Conservation (phyloP, 768 basidiomycete species). For the Termitomyces bulborhizus region DNA sequence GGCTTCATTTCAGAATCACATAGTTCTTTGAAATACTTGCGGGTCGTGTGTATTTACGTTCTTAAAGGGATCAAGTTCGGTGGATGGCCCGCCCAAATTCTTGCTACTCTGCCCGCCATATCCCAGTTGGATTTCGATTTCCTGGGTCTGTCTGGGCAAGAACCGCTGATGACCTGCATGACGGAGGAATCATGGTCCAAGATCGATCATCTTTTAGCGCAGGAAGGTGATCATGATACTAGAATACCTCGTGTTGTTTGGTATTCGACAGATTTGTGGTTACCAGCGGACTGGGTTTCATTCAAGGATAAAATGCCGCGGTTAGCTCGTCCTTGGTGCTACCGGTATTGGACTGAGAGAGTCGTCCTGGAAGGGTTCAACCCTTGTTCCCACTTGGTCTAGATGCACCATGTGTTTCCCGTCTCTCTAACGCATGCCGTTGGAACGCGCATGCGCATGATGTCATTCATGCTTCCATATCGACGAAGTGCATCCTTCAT, state of each 20-base stretch:
- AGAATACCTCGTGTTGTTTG: background rate
- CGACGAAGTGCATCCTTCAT: background rate
- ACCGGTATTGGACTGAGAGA: background rate
- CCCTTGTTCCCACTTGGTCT: background rate
- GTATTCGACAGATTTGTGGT: background rate
- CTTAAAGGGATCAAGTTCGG: background rate
- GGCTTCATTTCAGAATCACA: background rate
- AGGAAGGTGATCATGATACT: background rate
- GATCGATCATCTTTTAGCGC: background rate
- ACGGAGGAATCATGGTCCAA: background rate
- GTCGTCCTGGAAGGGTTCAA: background rate
- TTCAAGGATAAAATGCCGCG: background rate
- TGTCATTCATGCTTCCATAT: background rate
- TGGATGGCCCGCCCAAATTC: background rate
- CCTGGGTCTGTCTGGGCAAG: background rate
- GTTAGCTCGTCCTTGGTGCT: background rate
- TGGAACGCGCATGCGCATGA: background rate
- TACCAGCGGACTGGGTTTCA: background rate
- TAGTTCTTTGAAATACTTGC: background rate
- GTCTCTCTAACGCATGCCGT: background rate
- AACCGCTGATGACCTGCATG: background rate
- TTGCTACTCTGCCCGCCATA: background rate
- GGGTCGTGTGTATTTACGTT: background rate
- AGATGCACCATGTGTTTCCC: background rate
- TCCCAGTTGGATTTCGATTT: background rate